phyloP scores from a whole-genome alignment of 1,284 basidiomycete species.

The Hypsizygus ulmarius region DNA sequence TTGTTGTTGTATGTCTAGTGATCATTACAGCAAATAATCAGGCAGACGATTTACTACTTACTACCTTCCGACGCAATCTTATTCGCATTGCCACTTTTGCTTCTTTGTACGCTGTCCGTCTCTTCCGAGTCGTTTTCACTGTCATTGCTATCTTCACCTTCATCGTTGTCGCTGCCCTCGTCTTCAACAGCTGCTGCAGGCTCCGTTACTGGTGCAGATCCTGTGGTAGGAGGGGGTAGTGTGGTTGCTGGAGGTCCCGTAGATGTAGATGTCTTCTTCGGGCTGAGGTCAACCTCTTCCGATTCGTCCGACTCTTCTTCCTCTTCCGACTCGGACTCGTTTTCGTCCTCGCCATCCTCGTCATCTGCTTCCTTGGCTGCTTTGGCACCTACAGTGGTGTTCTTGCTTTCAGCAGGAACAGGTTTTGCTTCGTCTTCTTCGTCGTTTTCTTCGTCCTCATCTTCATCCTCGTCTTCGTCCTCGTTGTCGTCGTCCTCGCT shows the following conservation, averaged over 20 bases:
- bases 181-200: neutral
- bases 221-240: no score
- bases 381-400: neutral
- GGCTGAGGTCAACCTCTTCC: no score
- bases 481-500: slow-evolving; percentile 22
- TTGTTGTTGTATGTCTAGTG: slow-evolving; percentile 1
- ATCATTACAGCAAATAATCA: slow-evolving; percentile 1
- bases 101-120: neutral
- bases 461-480: slow-evolving; percentile 15
- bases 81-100: neutral
- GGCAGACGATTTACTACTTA: neutral
- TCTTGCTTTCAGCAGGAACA: no score
- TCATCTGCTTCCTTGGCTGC: slow-evolving; percentile 11
- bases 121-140: slow-evolving; percentile 9
- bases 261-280: no score
- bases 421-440: slow-evolving; percentile 15
- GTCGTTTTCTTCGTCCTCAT: slow-evolving; percentile 17
- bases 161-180: slow-evolving; percentile 4
- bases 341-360: neutral
- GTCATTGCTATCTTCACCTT: slow-evolving; percentile 19
- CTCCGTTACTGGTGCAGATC: no score
- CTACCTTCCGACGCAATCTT: neutral
- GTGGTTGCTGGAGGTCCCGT: no score
- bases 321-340: neutral
- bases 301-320: neutral